Conservation (phyloP, 371 early-diverging fungal genomes). For the Nosema muscidifuracis region DNA sequence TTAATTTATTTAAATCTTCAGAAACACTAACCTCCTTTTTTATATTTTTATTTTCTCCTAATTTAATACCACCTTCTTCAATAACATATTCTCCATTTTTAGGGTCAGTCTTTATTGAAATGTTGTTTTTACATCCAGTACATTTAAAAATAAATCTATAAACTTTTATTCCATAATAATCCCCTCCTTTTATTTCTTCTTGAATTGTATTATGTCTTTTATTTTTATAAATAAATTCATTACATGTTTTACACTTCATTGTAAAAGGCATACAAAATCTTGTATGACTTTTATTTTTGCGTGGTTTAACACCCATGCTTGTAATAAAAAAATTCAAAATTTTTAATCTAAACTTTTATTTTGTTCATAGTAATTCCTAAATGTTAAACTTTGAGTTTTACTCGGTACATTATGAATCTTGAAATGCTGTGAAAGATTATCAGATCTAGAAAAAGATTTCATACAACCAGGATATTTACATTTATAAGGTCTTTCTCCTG, state of each 20-base stretch:
- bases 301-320: background rate
- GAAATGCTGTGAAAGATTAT: slow-evolving; percentile 70
- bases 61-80: slow-evolving; percentile 68
- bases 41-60: background rate
- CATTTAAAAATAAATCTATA: slow-evolving; percentile 90
- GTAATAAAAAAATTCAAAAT: background rate
- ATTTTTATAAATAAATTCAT: slow-evolving; percentile 84
- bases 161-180: slow-evolving; percentile 74
- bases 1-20: background rate
- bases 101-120: slow-evolving; percentile 93
- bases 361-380: slow-evolving; percentile 15
- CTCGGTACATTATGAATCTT: slow-evolving; percentile 53
- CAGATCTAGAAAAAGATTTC: slow-evolving; percentile 73
- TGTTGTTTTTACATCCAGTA: slow-evolving; percentile 80
- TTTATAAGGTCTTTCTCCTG: slow-evolving; percentile 74
- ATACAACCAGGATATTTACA: slow-evolving; percentile 69
- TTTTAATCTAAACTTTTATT: slow-evolving; percentile 26
- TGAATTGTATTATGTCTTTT: slow-evolving; percentile 85
- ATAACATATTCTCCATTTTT: slow-evolving; percentile 82
- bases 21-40: background rate
- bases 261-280: slow-evolving; percentile 84
- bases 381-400: slow-evolving; percentile 3
- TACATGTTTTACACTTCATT: slow-evolving; percentile 81
- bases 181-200: slow-evolving; percentile 69
- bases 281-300: background rate